phyloP scores from a whole-genome alignment of 2,329 filamentous ascomycete genomes.

The Pseudogymnoascus sp. region DNA sequence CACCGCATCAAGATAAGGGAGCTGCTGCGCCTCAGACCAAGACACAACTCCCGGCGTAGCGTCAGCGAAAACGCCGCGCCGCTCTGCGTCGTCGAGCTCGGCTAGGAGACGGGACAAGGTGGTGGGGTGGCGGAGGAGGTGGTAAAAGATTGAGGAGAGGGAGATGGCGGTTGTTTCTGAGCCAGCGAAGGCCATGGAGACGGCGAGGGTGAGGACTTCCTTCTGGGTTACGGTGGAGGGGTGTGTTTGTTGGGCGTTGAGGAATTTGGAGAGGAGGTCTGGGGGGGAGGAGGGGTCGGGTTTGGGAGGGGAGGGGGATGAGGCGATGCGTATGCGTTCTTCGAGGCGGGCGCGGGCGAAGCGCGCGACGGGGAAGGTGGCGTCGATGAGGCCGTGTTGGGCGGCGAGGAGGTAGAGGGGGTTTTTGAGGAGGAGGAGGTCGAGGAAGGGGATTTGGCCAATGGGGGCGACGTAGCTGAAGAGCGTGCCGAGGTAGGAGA shows the following conservation, averaged over 20 bases:
- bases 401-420: conserved; percentile 63
- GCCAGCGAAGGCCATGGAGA: conserved; percentile 68
- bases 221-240: conserved; percentile 66
- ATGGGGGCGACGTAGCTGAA: conserved; percentile 67
- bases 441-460: conserved; percentile 68
- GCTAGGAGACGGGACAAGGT: conserved; percentile 48
- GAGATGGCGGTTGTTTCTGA: conserved; percentile 75
- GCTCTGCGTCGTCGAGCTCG: conserved; percentile 56
- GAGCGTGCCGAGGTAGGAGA: conserved; percentile 54
- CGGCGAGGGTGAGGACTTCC: conserved; percentile 62
- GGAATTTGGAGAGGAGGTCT: conserved; percentile 66
- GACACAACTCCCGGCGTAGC: conserved; percentile 54
- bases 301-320: conserved; percentile 29
- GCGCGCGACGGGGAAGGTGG: conserved; percentile 64
- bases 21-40: conserved; percentile 60
- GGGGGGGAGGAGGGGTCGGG: conserved; percentile 15
- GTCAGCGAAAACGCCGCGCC: conserved; percentile 44
- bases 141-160: conserved; percentile 66
- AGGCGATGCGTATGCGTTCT: conserved; percentile 40
- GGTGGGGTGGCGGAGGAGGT: conserved; percentile 56
- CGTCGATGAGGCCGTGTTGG: conserved; percentile 59
- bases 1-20: conserved; percentile 70
- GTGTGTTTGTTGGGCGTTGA: conserved; percentile 58
- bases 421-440: conserved; percentile 66
- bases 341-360: conserved; percentile 63